Percentiles rank a stretch among this genome's conserved stretches.
phyloP scores from a whole-genome alignment of 2,329 filamentous ascomycete genomes.

The Penicillium rolfsii region DNA sequence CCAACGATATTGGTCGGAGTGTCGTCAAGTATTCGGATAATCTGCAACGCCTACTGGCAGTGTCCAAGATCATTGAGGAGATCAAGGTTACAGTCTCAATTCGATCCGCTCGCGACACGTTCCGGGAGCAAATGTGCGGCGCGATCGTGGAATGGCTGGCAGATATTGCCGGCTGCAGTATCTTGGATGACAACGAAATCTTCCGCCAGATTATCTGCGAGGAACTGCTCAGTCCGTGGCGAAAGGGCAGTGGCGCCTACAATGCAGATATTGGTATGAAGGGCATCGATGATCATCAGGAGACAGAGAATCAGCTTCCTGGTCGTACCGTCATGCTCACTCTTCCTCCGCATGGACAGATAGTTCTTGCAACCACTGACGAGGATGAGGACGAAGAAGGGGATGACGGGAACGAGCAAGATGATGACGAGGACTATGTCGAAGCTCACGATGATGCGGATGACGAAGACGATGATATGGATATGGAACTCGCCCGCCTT shows the following conservation, averaged over 20 bases:
- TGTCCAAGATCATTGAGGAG: constrained; percentile 86
- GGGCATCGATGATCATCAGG: constrained; percentile 80
- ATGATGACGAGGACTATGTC: constrained; percentile 51
- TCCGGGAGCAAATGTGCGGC: constrained; percentile 98
- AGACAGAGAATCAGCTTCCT: constrained; percentile 54
- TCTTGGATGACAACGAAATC: constrained; percentile 77
- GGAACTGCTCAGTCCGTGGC: constrained; percentile 86
- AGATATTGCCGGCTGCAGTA: constrained; percentile 87
- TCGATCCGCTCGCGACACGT: constrained; percentile 88
- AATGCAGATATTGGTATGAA: constrained; percentile 77
- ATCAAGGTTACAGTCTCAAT: constrained; percentile 97
- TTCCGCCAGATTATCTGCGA: constrained; percentile 84
- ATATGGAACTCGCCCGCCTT: constrained; percentile 37
- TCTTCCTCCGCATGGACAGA: constrained; percentile 47
- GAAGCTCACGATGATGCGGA: constrained; percentile 55
- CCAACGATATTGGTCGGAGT: constrained; percentile 83
- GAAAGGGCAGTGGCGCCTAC: constrained; percentile 77
- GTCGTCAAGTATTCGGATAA: constrained; percentile 77
- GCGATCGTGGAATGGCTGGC: constrained; percentile 94
- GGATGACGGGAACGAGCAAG: constrained; percentile 36
- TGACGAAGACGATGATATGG: constrained; percentile 49
- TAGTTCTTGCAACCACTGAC: constrained; percentile 50
- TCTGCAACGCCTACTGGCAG: constrained; percentile 71
- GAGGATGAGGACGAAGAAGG: constrained; percentile 48
- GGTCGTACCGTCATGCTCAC: constrained; percentile 46